Percentiles rank a stretch among this genome's conserved stretches.
Conservation (phyloP, 495 filamentous ascomycete genomes). For the Massariosphaeria phaeospora region DNA sequence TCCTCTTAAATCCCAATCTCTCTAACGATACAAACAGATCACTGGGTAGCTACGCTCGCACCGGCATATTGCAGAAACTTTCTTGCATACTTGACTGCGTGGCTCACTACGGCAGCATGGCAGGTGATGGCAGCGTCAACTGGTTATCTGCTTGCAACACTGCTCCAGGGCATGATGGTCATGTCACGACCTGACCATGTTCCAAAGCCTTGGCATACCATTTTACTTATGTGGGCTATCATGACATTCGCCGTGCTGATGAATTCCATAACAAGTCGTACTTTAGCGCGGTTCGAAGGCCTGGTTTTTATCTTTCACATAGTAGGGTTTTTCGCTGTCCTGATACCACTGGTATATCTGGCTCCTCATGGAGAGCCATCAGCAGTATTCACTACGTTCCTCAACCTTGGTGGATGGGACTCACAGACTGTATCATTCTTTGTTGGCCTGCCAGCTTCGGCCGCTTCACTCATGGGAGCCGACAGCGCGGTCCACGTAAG, state of each 20-base stretch:
- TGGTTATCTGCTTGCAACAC: conserved; percentile 4
- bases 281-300: conserved; percentile 31
- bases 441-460: conserved; percentile 5
- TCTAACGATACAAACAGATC: background rate
- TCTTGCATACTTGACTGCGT: conserved; percentile 4
- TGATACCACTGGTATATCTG: conserved; percentile 32
- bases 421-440: conserved; percentile 14
- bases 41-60: conserved; percentile 7
- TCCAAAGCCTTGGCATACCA: conserved; percentile 13
- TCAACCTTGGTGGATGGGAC: conserved; percentile 10
- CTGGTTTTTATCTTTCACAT: conserved; percentile 26
- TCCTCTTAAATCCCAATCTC: background rate
- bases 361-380: conserved; percentile 12
- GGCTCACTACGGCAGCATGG: conserved; percentile 10
- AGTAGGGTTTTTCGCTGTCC: conserved; percentile 44
- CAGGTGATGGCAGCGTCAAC: conserved; percentile 9
- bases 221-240: conserved; percentile 21
- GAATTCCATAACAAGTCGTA: conserved; percentile 28
- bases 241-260: conserved; percentile 19
- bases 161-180: conserved; percentile 13
- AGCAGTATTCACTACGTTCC: conserved; percentile 10
- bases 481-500: conserved; percentile 18
- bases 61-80: background rate
- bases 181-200: conserved; percentile 6
- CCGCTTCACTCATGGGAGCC: conserved; percentile 14